A percentile compares a stretch with the other conserved stretches of the same genome.
Evolutionary conservation across 371 early-diverging fungal species (phyloP).

Genomic region (Capniomyces stellatus): DNA sequence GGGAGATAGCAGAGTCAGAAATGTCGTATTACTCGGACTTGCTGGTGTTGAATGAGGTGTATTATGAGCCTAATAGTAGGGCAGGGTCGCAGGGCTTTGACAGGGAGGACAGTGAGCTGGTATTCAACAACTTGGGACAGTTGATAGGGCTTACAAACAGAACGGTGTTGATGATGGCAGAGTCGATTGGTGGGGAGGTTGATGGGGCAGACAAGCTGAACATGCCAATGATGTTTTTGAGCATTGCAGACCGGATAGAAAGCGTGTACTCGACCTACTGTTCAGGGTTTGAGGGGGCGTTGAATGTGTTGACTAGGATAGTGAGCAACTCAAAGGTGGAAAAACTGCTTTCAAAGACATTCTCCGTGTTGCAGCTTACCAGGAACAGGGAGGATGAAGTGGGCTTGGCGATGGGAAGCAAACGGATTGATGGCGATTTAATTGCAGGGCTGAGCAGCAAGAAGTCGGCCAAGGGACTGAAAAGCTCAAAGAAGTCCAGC

Average conservation of each 20-base stretch:
- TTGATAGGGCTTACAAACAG: constrained; percentile 14
- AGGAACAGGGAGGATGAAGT: constrained; percentile 4
- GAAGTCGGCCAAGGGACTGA: constrained; percentile 8
- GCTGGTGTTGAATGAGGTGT: background rate
- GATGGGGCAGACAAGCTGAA: constrained; percentile 6
- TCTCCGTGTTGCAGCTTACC: too few relatives aligned
- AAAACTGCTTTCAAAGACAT: too few relatives aligned
- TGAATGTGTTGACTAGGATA: constrained; percentile 13
- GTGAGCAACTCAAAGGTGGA: background rate
- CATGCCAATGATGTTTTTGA: constrained; percentile 18
- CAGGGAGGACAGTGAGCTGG: constrained; percentile 7
- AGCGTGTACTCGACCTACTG: constrained; percentile 20
- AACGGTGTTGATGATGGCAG: constrained; percentile 1
- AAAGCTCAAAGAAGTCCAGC: constrained; percentile 5
- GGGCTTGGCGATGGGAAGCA: constrained; percentile 7
- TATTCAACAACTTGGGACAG: constrained; percentile 20
- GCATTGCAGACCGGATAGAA: constrained; percentile 18
- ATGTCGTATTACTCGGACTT: background rate
- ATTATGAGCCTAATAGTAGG: background rate
- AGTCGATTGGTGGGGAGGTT: background rate
- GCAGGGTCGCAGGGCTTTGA: background rate
- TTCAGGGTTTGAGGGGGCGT: constrained; percentile 18
- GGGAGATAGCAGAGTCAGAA: constrained; percentile 3
- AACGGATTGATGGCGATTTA: constrained; percentile 2
- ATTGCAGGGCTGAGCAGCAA: background rate